Evolutionary conservation across 1,284 basidiomycete genomes (phyloP).

Genomic region (Coniferiporia weirii): DNA sequence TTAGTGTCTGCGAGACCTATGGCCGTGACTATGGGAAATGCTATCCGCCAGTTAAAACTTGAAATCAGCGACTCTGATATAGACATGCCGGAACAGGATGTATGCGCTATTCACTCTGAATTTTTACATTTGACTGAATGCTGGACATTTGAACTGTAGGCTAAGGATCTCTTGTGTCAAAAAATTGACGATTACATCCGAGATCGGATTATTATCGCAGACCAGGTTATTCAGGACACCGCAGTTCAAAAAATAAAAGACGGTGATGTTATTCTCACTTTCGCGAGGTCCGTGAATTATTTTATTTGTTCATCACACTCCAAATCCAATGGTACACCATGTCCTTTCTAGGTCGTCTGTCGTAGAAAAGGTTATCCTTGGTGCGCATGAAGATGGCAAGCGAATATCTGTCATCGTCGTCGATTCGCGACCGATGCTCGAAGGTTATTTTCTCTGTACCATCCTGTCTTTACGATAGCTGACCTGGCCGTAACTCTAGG

Average conservation of each 20-base stretch:
- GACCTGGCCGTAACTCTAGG: constrained; percentile 40
- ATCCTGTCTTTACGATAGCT: constrained; percentile 9
- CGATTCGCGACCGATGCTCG: constrained; percentile 91
- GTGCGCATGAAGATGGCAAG: constrained; percentile 69
- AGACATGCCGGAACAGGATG: constrained; percentile 91
- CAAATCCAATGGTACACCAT: not conserved
- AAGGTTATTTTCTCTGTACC: constrained; percentile 50
- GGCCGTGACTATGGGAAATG: constrained; percentile 95
- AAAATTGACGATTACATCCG: constrained; percentile 93
- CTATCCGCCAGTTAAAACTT: constrained; percentile 91
- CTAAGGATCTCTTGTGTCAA: constrained; percentile 78
- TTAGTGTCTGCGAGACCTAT: constrained; percentile 83
- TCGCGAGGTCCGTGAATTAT: constrained; percentile 61
- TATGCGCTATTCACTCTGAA: constrained; percentile 29
- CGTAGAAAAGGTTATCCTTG: constrained; percentile 85
- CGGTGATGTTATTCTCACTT: constrained; percentile 90
- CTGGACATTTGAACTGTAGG: constrained; percentile 41
- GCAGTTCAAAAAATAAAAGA: constrained; percentile 92
- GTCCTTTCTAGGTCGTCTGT: constrained; percentile 71
- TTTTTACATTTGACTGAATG: not conserved
- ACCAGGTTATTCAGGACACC: constrained; percentile 87
- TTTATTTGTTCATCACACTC: constrained; percentile 3
- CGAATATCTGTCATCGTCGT: constrained; percentile 88
- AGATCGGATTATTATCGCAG: constrained; percentile 91
- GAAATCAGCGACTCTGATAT: constrained; percentile 92